phyloP scores from a whole-genome alignment of 352 stramenopile genomes.

The Ophiocytium majus region DNA sequence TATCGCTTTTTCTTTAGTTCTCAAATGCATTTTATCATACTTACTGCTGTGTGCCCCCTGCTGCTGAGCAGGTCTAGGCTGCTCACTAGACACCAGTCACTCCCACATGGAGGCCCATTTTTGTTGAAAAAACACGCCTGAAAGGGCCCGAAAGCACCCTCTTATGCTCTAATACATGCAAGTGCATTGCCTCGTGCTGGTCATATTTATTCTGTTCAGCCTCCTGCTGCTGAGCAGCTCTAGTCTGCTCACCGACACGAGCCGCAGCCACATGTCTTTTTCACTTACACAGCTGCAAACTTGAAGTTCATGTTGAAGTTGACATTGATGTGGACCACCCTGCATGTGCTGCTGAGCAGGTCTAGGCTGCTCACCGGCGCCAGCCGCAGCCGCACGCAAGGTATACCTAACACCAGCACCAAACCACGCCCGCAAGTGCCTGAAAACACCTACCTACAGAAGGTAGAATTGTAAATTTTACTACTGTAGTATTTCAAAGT shows the following conservation, averaged over 20 bases:
- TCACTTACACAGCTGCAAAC: neutral
- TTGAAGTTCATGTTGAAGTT: neutral
- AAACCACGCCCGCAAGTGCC: too few species aligned
- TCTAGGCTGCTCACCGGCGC: neutral
- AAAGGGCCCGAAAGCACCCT: neutral
- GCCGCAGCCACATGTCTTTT: neutral
- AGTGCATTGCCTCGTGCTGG: too few species aligned
- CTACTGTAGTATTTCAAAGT: too few species aligned
- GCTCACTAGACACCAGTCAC: neutral
- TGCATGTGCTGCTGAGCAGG: neutral
- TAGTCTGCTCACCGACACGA: neutral
- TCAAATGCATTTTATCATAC: too few species aligned
- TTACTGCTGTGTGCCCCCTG: too few species aligned
- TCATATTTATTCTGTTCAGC: too few species aligned
- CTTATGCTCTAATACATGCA: neutral
- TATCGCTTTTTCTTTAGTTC: too few species aligned
- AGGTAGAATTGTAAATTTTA: too few species aligned
- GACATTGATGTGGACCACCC: too few species aligned
- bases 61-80: neutral
- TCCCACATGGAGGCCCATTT: slow-evolving; percentile 17
- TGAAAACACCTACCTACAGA: too few species aligned
- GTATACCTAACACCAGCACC: slow-evolving; percentile 2
- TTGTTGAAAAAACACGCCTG: too few species aligned
- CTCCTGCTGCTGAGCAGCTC: neutral
- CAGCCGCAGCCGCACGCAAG: neutral